phyloP scores from a whole-genome alignment of 2,329 filamentous ascomycete genomes.

The Penicillium hordei region DNA sequence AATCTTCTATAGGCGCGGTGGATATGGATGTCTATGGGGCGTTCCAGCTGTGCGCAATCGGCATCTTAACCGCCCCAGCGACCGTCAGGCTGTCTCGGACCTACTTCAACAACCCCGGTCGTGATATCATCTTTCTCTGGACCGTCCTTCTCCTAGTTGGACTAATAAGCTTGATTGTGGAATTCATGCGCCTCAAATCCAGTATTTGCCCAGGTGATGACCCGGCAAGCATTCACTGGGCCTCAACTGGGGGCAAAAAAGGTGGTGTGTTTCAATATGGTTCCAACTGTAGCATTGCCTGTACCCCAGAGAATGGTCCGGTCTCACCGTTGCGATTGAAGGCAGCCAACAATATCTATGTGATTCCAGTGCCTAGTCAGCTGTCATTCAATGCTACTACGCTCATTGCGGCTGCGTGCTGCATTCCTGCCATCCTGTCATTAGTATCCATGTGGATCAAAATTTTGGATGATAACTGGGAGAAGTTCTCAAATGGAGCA shows the following conservation, averaged over 20 bases:
- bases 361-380: constrained; percentile 58
- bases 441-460: constrained; percentile 64
- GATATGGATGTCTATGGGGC: constrained; percentile 69
- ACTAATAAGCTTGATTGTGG: constrained; percentile 57
- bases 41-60: constrained; percentile 67
- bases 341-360: constrained; percentile 61
- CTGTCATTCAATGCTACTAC: constrained; percentile 61
- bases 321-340: constrained; percentile 56
- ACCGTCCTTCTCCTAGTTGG: constrained; percentile 61
- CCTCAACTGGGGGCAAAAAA: constrained; percentile 28
- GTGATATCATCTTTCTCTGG: constrained; percentile 68
- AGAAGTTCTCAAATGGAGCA: constrained; percentile 41
- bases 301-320: constrained; percentile 33
- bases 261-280: constrained; percentile 12
- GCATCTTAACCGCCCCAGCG: constrained; percentile 63
- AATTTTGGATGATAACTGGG: constrained; percentile 64
- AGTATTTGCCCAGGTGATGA: constrained; percentile 46
- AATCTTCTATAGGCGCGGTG: constrained; percentile 52
- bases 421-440: constrained; percentile 63
- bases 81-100: constrained; percentile 62
- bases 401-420: constrained; percentile 63
- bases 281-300: constrained; percentile 14
- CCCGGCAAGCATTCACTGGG: constrained; percentile 37
- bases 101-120: constrained; percentile 63
- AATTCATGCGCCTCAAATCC: constrained; percentile 60